Evolutionary conservation across 1,284 basidiomycete genomes (phyloP).

Genomic region (Ceratobasidium sp.): DNA sequence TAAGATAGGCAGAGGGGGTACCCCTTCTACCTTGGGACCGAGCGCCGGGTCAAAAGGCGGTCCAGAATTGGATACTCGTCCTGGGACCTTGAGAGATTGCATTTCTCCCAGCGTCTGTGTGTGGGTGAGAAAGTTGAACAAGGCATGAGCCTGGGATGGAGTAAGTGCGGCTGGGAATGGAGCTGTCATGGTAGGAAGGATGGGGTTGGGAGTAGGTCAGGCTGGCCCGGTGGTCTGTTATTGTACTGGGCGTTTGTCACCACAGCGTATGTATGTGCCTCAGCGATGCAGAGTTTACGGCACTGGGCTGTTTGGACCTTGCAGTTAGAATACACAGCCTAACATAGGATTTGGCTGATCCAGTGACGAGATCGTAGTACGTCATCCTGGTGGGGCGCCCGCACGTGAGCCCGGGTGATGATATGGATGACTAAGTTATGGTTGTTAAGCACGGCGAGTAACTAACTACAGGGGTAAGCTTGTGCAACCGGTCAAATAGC

Average conservation of each 20-base stretch:
- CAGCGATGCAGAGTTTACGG: conserved; percentile 12
- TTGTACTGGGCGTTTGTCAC: neutral
- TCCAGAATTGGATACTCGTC: conserved; percentile 32
- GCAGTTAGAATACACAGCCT: conserved; percentile 12
- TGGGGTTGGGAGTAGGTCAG: neutral
- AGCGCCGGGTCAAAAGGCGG: conserved; percentile 21
- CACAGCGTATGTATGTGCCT: too few relatives aligned
- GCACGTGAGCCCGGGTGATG: too few relatives aligned
- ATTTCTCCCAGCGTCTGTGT: conserved; percentile 25
- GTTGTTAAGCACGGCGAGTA: too few relatives aligned
- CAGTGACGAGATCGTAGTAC: neutral
- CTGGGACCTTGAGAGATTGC: conserved; percentile 30
- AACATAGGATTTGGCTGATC: neutral
- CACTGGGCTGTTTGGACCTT: neutral
- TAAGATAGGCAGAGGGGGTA: conserved; percentile 13
- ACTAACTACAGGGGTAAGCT: too few relatives aligned
- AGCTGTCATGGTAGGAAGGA: neutral
- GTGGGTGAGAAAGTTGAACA: conserved; percentile 34
- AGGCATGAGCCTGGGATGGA: conserved; percentile 17
- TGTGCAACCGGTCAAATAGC: neutral
- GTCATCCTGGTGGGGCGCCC: neutral
- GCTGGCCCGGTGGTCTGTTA: neutral
- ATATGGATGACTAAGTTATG: too few relatives aligned
- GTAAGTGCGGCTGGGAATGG: neutral
- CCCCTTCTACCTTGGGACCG: conserved; percentile 2